Percentiles rank a stretch among this genome's conserved stretches.
Conservation (phyloP, 139 green algal species). For the Micractinium sp. region DNA sequence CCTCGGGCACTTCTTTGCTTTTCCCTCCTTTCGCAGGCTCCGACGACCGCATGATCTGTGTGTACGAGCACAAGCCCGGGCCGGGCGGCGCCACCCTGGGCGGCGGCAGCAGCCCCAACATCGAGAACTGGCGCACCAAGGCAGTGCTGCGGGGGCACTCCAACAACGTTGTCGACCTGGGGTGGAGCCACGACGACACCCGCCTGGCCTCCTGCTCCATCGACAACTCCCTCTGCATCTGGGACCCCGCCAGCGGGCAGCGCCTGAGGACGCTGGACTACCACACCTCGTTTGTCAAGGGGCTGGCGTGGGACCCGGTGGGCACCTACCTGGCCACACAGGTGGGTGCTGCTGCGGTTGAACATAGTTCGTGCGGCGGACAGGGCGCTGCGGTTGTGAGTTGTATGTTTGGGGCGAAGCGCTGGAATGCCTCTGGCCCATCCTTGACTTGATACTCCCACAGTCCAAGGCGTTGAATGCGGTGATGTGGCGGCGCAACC, state of each 20-base stretch:
- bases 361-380: no score
- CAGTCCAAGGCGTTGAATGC: no score
- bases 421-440: background rate
- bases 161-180: slow-evolving; percentile 87
- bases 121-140: slow-evolving; percentile 88
- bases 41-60: slow-evolving; percentile 77
- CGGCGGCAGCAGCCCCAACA: slow-evolving; percentile 41
- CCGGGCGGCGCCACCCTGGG: slow-evolving; percentile 45
- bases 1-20: background rate
- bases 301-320: slow-evolving; percentile 96
- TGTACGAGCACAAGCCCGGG: slow-evolving; percentile 76
- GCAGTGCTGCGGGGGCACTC: slow-evolving; percentile 76
- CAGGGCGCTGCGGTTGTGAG: no score
- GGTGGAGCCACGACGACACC: slow-evolving; percentile 81
- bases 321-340: slow-evolving; percentile 86
- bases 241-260: slow-evolving; percentile 48
- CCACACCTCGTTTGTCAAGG: slow-evolving; percentile 92
- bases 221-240: slow-evolving; percentile 86
- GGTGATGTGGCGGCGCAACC: no score
- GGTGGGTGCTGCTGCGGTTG: background rate
- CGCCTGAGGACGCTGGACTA: slow-evolving; percentile 52
- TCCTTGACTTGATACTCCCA: background rate
- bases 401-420: background rate
- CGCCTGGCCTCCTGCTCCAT: slow-evolving; percentile 82
- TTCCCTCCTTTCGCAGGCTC: slow-evolving; percentile 50